A percentile compares a stretch with the other conserved stretches of the same genome.
Evolutionary conservation across 805 yeast species (phyloP).

Genomic region (Debaryomyces maramus): DNA sequence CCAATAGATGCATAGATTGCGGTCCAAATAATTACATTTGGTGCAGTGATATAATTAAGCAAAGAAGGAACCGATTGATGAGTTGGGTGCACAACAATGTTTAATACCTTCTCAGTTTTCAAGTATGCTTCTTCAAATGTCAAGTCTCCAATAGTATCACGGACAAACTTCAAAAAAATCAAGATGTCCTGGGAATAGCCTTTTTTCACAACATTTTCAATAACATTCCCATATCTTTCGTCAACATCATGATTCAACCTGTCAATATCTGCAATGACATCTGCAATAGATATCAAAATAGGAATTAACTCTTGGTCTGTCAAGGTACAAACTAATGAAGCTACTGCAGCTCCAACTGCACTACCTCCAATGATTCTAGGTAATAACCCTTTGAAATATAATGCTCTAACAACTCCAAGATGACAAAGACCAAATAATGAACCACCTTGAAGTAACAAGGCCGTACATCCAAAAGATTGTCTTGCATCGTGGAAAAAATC

Average conservation of each 20-base stretch:
- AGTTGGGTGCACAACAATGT: constrained; percentile 83
- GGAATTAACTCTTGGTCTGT: constrained; percentile 64
- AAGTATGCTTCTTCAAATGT: constrained; percentile 94
- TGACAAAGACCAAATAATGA: constrained; percentile 93
- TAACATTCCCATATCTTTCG: constrained; percentile 63
- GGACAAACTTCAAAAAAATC: constrained; percentile 74
- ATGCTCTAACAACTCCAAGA: constrained; percentile 84
- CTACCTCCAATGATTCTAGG: constrained; percentile 90
- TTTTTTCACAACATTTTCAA: constrained; percentile 71
- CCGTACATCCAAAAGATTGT: constrained; percentile 88
- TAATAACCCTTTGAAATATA: constrained; percentile 69
- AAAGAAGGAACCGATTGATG: constrained; percentile 68
- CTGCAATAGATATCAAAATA: constrained; percentile 37
- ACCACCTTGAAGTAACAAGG: constrained; percentile 91
- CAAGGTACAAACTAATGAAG: constrained; percentile 76
- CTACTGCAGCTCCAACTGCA: constrained; percentile 92
- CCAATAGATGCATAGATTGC: constrained; percentile 88
- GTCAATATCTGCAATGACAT: constrained; percentile 45
- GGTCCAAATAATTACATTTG: constrained; percentile 85
- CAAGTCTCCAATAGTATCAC: constrained; percentile 70
- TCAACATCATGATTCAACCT: constrained; percentile 53
- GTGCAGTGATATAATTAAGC: constrained; percentile 87
- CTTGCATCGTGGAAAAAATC: constrained; percentile 84
- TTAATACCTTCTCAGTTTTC: constrained; percentile 74
- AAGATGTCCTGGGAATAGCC: constrained; percentile 87